These are phyloP conservation scores for Teratosphaeria gauchensis DNA, from an alignment of 2,329 filamentous ascomycete species.

Conservation along the genomic window DNA sequence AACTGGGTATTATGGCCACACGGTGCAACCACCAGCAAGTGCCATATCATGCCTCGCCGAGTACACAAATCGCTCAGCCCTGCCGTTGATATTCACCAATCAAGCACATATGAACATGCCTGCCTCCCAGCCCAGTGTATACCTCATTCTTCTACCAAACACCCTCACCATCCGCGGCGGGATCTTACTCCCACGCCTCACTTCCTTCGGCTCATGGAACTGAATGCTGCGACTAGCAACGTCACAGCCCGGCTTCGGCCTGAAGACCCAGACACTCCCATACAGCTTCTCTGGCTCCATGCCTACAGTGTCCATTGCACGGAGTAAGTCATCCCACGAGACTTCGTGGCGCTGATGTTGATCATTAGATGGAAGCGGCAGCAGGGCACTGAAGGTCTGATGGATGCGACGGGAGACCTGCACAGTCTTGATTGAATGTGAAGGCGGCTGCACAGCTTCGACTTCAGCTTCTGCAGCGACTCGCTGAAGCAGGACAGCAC, in stretches of 20 bases:
- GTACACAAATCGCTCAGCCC: not conserved
- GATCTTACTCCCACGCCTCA: slow-evolving; percentile 35
- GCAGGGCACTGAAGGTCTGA: slow-evolving; percentile 37
- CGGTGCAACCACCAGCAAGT: not conserved
- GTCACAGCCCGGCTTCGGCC: slow-evolving; percentile 21
- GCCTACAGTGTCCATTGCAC: slow-evolving; percentile 41
- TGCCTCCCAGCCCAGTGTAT: slow-evolving; percentile 22
- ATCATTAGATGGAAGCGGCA: slow-evolving; percentile 26
- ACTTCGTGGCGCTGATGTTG: slow-evolving; percentile 38
- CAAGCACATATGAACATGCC: slow-evolving; percentile 3
- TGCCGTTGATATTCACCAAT: not conserved
- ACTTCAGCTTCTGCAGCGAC: not conserved
- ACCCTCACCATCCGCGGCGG: slow-evolving; percentile 37
- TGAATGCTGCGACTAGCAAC: slow-evolving; percentile 38
- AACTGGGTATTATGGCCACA: not conserved
- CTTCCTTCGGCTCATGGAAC: slow-evolving; percentile 52
- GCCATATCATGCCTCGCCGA: not conserved
- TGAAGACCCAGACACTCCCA: slow-evolving; percentile 53
- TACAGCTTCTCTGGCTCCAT: slow-evolving; percentile 49
- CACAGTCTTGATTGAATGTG: slow-evolving; percentile 7
- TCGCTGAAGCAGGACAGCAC: not conserved
- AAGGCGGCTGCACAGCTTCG: not conserved
- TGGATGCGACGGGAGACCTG: slow-evolving; percentile 6
- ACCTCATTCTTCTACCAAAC: slow-evolving; percentile 40
- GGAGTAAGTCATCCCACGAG: slow-evolving; percentile 44